A percentile compares a stretch with the other conserved stretches of the same genome.
phyloP scores from a whole-genome alignment of 192 early-diverging fungal species.

The Umbelopsis isabellina region DNA sequence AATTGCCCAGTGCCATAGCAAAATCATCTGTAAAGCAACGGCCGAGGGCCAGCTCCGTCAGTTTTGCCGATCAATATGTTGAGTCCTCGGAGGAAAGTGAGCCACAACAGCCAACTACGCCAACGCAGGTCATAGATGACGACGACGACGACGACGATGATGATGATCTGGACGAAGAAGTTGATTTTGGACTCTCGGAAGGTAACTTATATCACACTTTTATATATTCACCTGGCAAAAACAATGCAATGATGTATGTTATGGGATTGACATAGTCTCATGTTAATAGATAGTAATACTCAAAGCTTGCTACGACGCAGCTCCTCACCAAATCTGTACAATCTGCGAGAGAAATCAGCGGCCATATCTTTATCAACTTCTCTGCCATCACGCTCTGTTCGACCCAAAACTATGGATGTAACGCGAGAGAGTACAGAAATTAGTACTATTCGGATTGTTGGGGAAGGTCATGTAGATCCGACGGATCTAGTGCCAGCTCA shows the following conservation, averaged over 20 bases:
- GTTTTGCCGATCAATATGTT: conserved; percentile 9
- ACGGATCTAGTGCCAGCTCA: conserved; percentile 52
- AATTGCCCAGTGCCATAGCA: conserved; percentile 15
- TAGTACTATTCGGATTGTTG: conserved; percentile 13
- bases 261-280: not conserved
- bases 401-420: conserved; percentile 15
- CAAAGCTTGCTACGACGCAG: not conserved
- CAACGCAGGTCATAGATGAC: conserved; percentile 3
- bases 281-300: not conserved
- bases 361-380: not conserved
- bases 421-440: not conserved
- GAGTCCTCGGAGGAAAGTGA: conserved; percentile 5
- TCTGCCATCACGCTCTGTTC: not conserved
- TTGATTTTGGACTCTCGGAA: conserved; percentile 10
- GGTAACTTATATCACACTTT: not conserved
- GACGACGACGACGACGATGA: conserved; percentile 13
- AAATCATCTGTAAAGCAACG: not conserved
- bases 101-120: not conserved
- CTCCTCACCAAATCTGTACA: conserved; percentile 4
- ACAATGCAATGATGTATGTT: not conserved
- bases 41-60: conserved; percentile 8
- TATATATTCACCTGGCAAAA: not conserved
- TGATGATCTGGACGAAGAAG: conserved; percentile 8
- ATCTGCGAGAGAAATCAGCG: not conserved
- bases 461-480: conserved; percentile 44